phyloP scores from a whole-genome alignment of 75 land plant genomes.

The Sequoiadendron giganteum region DNA sequence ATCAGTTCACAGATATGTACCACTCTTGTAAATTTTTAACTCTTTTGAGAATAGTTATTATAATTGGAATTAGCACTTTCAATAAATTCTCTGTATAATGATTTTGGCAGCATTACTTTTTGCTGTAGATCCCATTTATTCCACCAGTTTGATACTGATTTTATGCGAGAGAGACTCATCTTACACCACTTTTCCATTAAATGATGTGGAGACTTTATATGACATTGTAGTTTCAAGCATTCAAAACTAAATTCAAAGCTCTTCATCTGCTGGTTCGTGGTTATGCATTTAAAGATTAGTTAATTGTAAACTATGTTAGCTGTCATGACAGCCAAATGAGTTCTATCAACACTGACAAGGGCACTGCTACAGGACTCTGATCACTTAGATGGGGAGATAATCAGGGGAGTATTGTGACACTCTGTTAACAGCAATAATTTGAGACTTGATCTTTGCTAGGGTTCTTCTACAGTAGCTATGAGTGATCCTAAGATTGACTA shows the following conservation, averaged over 20 bases:
- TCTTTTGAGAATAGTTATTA: not conserved
- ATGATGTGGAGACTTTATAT: not conserved
- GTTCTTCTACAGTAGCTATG: not conserved
- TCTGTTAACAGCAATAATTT: not conserved
- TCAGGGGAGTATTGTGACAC: not conserved
- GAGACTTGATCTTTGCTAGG: not conserved
- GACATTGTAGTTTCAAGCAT: not conserved
- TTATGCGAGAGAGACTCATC: not conserved
- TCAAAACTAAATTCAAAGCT: too few relatives aligned
- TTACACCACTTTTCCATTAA: not conserved
- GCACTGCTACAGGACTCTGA: not conserved
- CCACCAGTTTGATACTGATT: not conserved
- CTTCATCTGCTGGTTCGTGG: not conserved
- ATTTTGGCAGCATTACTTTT: not conserved
- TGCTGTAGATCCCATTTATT: not conserved
- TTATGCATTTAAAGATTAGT: too few relatives aligned
- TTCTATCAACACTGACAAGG: not conserved
- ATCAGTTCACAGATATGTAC: not conserved
- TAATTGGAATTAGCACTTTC: not conserved
- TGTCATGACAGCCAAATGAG: not conserved
- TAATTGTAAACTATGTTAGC: not conserved
- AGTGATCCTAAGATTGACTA: not conserved
- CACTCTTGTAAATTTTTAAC: not conserved
- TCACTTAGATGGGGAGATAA: not conserved
- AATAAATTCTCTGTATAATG: not conserved